Percentiles rank a stretch among this genome's conserved stretches.
Conservation (phyloP, 2,329 filamentous ascomycete species). For the Aspergillus niger region DNA sequence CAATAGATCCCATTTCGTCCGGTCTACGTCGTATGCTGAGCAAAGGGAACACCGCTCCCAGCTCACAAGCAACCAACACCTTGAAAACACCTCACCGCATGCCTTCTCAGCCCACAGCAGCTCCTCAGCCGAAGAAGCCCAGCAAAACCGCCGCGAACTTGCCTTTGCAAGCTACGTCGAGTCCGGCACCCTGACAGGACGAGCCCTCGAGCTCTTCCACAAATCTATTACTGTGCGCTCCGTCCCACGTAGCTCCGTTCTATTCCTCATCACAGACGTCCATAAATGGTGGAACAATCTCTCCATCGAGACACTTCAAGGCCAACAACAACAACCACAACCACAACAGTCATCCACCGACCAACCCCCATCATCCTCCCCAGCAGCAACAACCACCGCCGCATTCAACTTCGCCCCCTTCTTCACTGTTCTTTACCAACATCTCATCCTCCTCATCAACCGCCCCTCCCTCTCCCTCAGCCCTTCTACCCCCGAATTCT, state of each 20-base stretch:
- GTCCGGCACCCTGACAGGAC: slow-evolving; percentile 42
- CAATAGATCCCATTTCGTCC: slow-evolving; percentile 6
- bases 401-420: slow-evolving; percentile 40
- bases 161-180: slow-evolving; percentile 43
- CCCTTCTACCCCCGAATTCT: slow-evolving; percentile 42
- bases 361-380: slow-evolving; percentile 1
- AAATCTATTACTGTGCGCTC: slow-evolving; percentile 46
- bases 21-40: background rate
- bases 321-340: background rate
- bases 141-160: slow-evolving; percentile 31
- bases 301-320: slow-evolving; percentile 21
- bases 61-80: background rate
- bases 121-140: slow-evolving; percentile 11
- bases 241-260: slow-evolving; percentile 40
- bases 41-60: background rate
- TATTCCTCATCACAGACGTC: slow-evolving; percentile 43
- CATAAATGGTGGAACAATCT: slow-evolving; percentile 48
- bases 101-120: background rate
- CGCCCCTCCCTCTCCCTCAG: slow-evolving; percentile 43
- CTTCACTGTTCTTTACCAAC: slow-evolving; percentile 46
- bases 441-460: slow-evolving; percentile 44
- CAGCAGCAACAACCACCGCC: background rate
- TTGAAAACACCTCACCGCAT: slow-evolving; percentile 15
- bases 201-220: slow-evolving; percentile 45
- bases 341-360: background rate